phyloP scores from a whole-genome alignment of 768 basidiomycete species.

The Xerocomellus intermedius region DNA sequence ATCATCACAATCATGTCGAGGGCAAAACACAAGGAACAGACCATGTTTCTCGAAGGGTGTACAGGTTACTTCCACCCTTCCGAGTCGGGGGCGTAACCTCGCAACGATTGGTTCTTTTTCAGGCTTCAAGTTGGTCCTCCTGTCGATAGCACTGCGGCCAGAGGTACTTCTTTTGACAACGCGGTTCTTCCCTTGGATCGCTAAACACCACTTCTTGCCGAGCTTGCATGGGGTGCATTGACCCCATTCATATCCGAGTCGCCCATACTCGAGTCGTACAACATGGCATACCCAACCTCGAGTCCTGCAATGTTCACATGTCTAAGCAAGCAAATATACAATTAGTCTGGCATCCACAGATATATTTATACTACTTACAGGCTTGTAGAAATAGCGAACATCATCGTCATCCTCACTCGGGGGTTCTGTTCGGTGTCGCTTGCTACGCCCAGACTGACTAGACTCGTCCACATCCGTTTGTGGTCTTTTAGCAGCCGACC shows the following conservation, averaged over 20 bases:
- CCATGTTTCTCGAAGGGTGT: background rate
- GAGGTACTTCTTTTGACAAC: background rate
- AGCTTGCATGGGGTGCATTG: background rate
- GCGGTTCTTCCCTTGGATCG: background rate
- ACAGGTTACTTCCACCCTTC: no score
- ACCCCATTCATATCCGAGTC: no score
- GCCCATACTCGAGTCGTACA: no score
- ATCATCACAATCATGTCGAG: no score
- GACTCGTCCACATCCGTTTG: no score
- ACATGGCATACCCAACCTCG: background rate
- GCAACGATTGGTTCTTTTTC: background rate
- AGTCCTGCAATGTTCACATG: background rate
- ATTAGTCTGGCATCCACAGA: background rate
- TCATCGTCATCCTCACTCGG: background rate
- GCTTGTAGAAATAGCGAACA: background rate
- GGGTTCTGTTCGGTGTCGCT: background rate
- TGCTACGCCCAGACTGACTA: background rate
- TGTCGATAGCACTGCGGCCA: no score
- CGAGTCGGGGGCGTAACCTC: no score
- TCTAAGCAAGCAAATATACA: background rate
- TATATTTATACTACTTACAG: background rate
- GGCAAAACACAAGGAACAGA: background rate
- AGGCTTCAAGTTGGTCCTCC: no score
- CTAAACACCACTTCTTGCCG: constrained; percentile 1
- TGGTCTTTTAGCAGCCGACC: no score